These are phyloP conservation scores for Hyphodiscus sp. DNA, from an alignment of 2,329 filamentous ascomycete species.

Conservation along the genomic window DNA sequence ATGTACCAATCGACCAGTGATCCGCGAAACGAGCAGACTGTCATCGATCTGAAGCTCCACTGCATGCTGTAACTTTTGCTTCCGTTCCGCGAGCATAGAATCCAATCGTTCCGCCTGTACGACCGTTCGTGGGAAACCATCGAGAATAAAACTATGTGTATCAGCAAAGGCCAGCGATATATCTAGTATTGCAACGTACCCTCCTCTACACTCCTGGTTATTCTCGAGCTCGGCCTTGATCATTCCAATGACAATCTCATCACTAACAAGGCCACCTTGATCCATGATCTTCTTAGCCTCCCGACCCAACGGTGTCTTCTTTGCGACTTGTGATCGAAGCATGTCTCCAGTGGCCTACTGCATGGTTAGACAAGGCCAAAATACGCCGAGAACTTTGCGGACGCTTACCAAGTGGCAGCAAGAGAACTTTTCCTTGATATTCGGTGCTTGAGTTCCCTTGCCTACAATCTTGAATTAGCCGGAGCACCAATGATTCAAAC, in stretches of 20 bases:
- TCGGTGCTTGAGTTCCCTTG: constrained; percentile 97
- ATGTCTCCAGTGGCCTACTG: constrained; percentile 92
- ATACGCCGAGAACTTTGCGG: background rate
- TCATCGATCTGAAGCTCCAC: constrained; percentile 97
- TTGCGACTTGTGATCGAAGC: constrained; percentile 95
- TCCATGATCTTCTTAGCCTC: constrained; percentile 99
- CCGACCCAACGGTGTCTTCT: constrained; percentile 89
- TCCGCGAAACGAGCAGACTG: constrained; percentile 83
- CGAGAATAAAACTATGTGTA: constrained; percentile 82
- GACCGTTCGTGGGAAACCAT: constrained; percentile 96
- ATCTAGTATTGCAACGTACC: constrained; percentile 50
- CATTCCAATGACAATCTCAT: constrained; percentile 99
- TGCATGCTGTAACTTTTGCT: constrained; percentile 86
- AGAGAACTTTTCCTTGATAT: constrained; percentile 96
- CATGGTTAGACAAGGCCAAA: constrained; percentile 18
- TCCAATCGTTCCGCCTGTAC: constrained; percentile 93
- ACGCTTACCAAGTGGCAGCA: constrained; percentile 86
- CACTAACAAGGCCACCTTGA: constrained; percentile 91
- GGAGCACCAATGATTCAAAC: constrained; percentile 3
- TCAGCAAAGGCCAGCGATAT: constrained; percentile 8
- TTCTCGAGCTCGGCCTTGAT: constrained; percentile 94
- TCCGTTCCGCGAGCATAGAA: constrained; percentile 72
- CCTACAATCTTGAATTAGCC: constrained; percentile 47
- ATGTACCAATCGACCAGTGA: constrained; percentile 93
- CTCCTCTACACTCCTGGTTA: constrained; percentile 94